phyloP scores from a whole-genome alignment of 148 eudicot genomes.

The Dianthus caryophyllus region DNA sequence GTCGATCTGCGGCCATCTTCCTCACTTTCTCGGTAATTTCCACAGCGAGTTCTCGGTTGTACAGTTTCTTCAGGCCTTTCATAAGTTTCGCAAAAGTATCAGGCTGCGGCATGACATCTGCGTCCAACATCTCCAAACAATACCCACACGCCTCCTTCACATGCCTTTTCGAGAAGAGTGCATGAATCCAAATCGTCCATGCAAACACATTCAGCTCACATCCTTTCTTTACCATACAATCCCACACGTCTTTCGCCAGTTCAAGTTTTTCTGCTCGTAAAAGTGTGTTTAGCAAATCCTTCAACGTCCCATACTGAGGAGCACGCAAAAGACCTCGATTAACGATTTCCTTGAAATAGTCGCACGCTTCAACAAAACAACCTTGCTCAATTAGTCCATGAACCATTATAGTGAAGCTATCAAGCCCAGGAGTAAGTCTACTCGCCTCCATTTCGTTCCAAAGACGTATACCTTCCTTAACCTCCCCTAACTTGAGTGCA shows the following conservation, averaged over 20 bases:
- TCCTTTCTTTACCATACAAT: constrained; percentile 62
- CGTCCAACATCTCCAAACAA: constrained; percentile 93
- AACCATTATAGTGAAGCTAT: constrained; percentile 64
- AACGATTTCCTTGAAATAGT: constrained; percentile 82
- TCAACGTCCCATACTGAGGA: constrained; percentile 81
- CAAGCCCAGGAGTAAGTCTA: constrained; percentile 60
- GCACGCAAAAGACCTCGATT: constrained; percentile 70
- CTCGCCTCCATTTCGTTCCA: constrained; percentile 74
- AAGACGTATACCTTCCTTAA: constrained; percentile 54
- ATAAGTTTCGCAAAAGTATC: constrained; percentile 90
- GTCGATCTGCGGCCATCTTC: constrained; percentile 87
- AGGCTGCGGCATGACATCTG: constrained; percentile 80
- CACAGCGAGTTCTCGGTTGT: constrained; percentile 80
- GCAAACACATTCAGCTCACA: constrained; percentile 82
- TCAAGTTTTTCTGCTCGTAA: constrained; percentile 79
- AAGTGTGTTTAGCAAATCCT: constrained; percentile 63
- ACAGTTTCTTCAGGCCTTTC: constrained; percentile 69
- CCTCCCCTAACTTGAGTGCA: constrained; percentile 73
- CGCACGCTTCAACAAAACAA: constrained; percentile 66
- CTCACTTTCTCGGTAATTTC: constrained; percentile 94
- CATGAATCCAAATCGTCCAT: constrained; percentile 98
- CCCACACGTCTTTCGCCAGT: constrained; percentile 79
- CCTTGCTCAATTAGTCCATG: constrained; percentile 65
- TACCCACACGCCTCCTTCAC: constrained; percentile 91
- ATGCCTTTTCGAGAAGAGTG: constrained; percentile 76